phyloP scores from a whole-genome alignment of 257 asterid genomes.

The Striga asiatica region DNA sequence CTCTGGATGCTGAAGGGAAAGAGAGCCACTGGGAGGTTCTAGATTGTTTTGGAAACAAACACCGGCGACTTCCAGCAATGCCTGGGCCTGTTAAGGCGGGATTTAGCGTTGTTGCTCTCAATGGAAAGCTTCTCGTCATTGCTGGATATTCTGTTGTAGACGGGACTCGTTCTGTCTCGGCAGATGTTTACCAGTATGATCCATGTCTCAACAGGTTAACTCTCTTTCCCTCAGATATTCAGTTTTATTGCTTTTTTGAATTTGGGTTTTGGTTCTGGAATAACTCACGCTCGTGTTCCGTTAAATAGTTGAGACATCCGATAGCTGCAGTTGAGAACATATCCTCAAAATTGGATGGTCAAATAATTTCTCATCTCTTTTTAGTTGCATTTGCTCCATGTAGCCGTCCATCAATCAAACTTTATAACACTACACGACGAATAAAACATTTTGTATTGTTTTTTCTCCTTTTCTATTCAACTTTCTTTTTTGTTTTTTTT shows the following conservation, averaged over 20 bases:
- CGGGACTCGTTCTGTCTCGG: constrained; percentile 34
- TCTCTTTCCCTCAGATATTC: not conserved
- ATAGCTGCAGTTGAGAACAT: not conserved
- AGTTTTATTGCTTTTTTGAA: not conserved
- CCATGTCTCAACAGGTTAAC: constrained; percentile 63
- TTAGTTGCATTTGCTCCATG: no score
- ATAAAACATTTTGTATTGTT: no score
- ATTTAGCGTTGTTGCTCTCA: constrained; percentile 41
- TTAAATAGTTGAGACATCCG: not conserved
- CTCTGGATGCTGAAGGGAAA: constrained; percentile 38
- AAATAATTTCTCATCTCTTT: not conserved
- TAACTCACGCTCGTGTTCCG: not conserved
- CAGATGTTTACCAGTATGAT: constrained; percentile 58
- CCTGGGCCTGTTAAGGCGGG: constrained; percentile 49
- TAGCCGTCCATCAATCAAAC: no score
- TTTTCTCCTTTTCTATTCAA: no score
- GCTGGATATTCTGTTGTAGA: constrained; percentile 40
- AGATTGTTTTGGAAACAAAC: constrained; percentile 44
- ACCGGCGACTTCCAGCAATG: constrained; percentile 36
- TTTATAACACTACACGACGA: no score
- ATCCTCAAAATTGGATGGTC: not conserved
- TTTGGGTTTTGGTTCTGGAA: not conserved
- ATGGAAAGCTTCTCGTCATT: constrained; percentile 57
- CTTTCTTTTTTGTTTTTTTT: no score
- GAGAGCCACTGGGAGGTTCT: constrained; percentile 60